Conservation (phyloP, 192 early-diverging fungal genomes). For the Phycomyces nitens region DNA sequence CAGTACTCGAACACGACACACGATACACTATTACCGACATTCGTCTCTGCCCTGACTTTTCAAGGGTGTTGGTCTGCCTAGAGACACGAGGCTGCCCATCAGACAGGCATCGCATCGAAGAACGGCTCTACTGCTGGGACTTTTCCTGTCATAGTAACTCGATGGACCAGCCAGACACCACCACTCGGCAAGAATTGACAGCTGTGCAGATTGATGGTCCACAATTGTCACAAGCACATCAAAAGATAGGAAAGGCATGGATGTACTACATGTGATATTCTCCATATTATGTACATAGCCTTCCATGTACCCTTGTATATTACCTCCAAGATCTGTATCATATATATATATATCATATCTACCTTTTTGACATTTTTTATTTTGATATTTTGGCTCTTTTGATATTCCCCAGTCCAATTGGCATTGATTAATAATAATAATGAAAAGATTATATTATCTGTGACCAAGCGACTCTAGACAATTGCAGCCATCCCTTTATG, state of each 20-base stretch:
- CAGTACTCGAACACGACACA: slow-evolving; percentile 6
- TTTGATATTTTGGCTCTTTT: too few species aligned
- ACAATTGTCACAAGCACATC: not conserved
- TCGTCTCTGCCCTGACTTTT: slow-evolving; percentile 12
- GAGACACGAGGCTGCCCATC: slow-evolving; percentile 1
- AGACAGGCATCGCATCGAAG: slow-evolving; percentile 5
- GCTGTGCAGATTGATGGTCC: not conserved
- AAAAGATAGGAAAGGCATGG: slow-evolving; percentile 13
- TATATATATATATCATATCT: too few species aligned
- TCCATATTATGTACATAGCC: not conserved
- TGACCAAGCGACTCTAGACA: too few species aligned
- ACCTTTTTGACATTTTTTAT: too few species aligned
- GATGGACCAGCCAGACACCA: not conserved
- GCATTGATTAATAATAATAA: too few species aligned
- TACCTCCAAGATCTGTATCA: not conserved
- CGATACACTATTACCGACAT: slow-evolving; percentile 24
- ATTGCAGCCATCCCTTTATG: too few species aligned
- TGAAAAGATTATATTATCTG: too few species aligned
- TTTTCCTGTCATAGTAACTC: not conserved
- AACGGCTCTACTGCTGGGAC: slow-evolving; percentile 26
- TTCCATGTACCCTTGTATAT: not conserved
- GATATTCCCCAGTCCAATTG: too few species aligned
- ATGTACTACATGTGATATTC: slow-evolving; percentile 13
- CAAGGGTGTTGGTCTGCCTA: slow-evolving; percentile 20
- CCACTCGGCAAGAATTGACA: not conserved